Evolutionary conservation across 805 yeast genomes (phyloP), one percentile per base, ranked within the genome.

Genomic region (Komagataella pastoris): DNA sequence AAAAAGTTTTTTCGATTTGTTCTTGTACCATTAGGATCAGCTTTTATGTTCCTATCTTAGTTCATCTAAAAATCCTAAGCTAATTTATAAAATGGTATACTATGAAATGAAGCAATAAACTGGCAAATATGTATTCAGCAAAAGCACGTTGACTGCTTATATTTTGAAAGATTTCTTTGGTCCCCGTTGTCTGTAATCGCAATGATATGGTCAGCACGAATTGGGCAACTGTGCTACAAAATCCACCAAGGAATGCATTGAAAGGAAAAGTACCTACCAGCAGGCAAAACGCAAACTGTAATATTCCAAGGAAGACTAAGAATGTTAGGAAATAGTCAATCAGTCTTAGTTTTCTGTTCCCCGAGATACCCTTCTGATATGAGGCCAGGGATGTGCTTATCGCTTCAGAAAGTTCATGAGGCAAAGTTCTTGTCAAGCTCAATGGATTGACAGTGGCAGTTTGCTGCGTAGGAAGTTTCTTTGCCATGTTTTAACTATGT

Each of bases 211-310:
- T 80, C 56, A 93, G 76, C 23, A 93, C 98, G 65, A 93, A 93
- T 67, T 93, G 98, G 12, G 96, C 98, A 50, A 93, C 97, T 47
- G 97, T 87, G 19, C 88, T 73, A 52, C 85, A 78, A 64, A 93
- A 93, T 1, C 98, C 98, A 18, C 96, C 91, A 54, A 93, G 74
- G 64, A 93, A 93, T 21, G 97, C 98, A 68, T 93, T 93, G 77
- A 93, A 93, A 17, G 99, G 99, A 77, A 85, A 93, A 59, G 80
- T 88, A 44, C 97, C 96, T 48, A 89, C 79, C 12, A 88, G 54
- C 46, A 83, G 58, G 57, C 86, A 85, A 66, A 89, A 91, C 3
- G 73, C 69, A 62, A 89, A 88, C 68, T 93, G 98, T 24, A 86
- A 66, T 1, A 77, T 68, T 1, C 96, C 99, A 54, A 88, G 71